phyloP scores from a whole-genome alignment of 2,329 filamentous ascomycete species.

The Fusarium sp. region DNA sequence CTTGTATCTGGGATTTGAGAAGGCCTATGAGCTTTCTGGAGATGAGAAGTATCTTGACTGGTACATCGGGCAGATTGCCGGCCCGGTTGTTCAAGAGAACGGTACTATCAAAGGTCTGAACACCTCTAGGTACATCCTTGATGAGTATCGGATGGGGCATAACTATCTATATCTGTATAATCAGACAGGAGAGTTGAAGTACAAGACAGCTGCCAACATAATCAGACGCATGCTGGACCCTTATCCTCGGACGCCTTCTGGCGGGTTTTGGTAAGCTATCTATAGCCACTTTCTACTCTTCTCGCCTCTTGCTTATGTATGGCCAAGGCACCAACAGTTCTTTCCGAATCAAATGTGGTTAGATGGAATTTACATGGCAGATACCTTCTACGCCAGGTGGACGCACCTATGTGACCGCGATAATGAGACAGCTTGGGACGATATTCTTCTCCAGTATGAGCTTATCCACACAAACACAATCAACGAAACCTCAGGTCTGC shows the following conservation, averaged over 20 bases:
- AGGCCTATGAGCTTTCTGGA: conserved; percentile 59
- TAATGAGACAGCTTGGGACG: conserved; percentile 58
- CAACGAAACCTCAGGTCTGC: conserved; percentile 56
- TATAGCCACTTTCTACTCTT: rapidly evolving
- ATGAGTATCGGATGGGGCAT: conserved; percentile 67
- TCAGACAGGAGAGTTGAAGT: conserved; percentile 61
- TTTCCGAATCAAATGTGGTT: conserved; percentile 70
- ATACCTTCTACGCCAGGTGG: conserved; percentile 59
- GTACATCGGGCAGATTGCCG: conserved; percentile 62
- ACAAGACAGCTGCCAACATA: conserved; percentile 61
- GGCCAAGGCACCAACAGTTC: conserved; percentile 49
- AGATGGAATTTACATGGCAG: conserved; percentile 67
- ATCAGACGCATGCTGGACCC: conserved; percentile 61
- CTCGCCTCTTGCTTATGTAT: rapidly evolving
- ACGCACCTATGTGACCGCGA: conserved; percentile 52
- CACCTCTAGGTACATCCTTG: conserved; percentile 62
- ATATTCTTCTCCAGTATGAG: conserved; percentile 61
- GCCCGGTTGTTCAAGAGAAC: conserved; percentile 59
- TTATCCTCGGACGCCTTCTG: conserved; percentile 63
- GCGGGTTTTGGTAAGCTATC: conserved; percentile 63
- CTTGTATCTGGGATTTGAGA: conserved; percentile 63
- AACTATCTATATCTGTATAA: conserved; percentile 65
- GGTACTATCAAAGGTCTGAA: conserved; percentile 64
- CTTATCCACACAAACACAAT: conserved; percentile 60
- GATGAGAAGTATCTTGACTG: conserved; percentile 61